These are phyloP conservation scores for Cordyceps tenuipes DNA, from an alignment of 2,329 filamentous ascomycete genomes.

Conservation along the genomic window DNA sequence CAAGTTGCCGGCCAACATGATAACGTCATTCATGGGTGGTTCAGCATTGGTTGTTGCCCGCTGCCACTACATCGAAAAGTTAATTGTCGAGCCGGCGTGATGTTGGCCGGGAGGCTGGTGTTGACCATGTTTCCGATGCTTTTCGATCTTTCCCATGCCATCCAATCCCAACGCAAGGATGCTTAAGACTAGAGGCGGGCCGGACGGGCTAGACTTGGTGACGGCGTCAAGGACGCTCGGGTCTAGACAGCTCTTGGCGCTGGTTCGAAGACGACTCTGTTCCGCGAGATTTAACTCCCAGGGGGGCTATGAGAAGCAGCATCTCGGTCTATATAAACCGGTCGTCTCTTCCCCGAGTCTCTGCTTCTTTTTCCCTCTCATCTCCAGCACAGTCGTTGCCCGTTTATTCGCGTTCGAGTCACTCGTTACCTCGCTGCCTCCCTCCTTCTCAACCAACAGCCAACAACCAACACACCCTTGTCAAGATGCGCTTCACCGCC, in stretches of 20 bases:
- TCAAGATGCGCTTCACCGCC: slow-evolving; percentile 8
- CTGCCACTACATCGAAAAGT: neutral
- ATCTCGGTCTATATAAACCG: slow-evolving; percentile 1
- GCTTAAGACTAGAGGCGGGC: neutral
- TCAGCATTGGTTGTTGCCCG: neutral
- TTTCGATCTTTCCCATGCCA: neutral
- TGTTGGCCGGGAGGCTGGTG: neutral
- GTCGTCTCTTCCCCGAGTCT: neutral
- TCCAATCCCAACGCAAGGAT: neutral
- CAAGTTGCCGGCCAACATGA: neutral
- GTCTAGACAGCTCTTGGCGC: neutral
- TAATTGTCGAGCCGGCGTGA: neutral
- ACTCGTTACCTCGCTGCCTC: neutral
- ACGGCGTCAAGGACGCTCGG: neutral
- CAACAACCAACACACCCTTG: neutral
- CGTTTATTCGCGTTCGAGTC: neutral
- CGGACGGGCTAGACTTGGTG: neutral
- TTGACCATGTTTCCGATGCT: neutral
- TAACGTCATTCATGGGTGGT: neutral
- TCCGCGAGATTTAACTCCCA: neutral
- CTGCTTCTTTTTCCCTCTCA: neutral
- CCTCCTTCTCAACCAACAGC: neutral
- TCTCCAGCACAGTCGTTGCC: too few species aligned
- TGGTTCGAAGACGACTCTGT: neutral
- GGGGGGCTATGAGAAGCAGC: too few species aligned